Evolutionary conservation across 2,329 filamentous ascomycete genomes (phyloP).

Genomic region (Pestalotiopsis sp.): DNA sequence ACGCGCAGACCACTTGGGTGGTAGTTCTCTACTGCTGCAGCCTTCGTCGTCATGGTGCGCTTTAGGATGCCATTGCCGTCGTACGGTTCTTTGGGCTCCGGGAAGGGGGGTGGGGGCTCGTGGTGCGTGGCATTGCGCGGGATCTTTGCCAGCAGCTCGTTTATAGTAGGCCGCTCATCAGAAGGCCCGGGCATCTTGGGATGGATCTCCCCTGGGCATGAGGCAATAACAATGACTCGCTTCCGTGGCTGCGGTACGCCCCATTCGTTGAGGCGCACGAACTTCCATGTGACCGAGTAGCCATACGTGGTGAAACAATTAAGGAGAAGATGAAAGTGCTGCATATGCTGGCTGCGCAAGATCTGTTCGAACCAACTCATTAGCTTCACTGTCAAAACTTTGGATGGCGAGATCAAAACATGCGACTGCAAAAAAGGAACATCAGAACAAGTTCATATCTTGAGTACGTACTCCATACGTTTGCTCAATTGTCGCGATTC

Average conservation of each 20-base stretch:
- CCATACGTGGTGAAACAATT: conserved; percentile 62
- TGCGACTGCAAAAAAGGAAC: too few relatives aligned
- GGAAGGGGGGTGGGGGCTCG: conserved; percentile 30
- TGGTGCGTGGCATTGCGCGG: conserved; percentile 33
- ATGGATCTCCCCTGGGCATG: conserved; percentile 68
- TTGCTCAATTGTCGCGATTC: conserved; percentile 76
- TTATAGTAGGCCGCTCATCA: conserved; percentile 47
- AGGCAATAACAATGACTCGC: conserved; percentile 57
- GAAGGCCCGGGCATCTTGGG: conserved; percentile 66
- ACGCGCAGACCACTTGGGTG: conserved; percentile 64
- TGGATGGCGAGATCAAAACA: background rate
- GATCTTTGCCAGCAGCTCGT: conserved; percentile 38
- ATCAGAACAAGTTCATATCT: background rate
- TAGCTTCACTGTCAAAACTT: background rate
- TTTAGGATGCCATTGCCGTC: conserved; percentile 47
- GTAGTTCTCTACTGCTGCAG: conserved; percentile 53
- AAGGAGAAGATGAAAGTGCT: conserved; percentile 60
- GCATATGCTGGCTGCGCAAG: conserved; percentile 45
- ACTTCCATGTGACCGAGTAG: conserved; percentile 70
- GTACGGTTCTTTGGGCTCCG: conserved; percentile 35
- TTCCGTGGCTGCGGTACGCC: conserved; percentile 48
- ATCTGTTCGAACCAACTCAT: conserved; percentile 37
- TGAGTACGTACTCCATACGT: conserved; percentile 60
- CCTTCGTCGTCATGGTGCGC: conserved; percentile 60
- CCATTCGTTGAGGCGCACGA: conserved; percentile 54